A percentile compares a stretch with the other conserved stretches of the same genome.
phyloP scores from a whole-genome alignment of 2,329 filamentous ascomycete species.

The Aspergillus eucalypticola region DNA sequence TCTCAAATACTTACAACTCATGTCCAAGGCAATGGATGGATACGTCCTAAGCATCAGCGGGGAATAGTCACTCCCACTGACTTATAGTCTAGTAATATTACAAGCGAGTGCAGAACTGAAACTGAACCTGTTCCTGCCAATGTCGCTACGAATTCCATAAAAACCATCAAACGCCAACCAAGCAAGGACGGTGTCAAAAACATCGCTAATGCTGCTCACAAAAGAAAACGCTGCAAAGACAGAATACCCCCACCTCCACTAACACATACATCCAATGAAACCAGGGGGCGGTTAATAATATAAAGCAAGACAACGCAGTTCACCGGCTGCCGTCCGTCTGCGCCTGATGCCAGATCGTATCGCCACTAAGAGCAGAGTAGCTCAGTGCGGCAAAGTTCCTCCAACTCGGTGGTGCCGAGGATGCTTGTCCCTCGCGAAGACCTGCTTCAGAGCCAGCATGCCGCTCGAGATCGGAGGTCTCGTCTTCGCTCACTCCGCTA shows the following conservation, averaged over 20 bases:
- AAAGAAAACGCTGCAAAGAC: constrained; percentile 16
- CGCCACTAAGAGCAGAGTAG: constrained; percentile 49
- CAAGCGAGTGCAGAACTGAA: neutral
- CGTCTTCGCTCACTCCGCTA: constrained; percentile 35
- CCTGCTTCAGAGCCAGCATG: constrained; percentile 37
- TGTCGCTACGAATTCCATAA: neutral
- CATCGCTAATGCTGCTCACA: constrained; percentile 35
- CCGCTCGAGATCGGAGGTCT: constrained; percentile 47
- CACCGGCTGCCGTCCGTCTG: constrained; percentile 42
- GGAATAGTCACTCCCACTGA: too few species aligned
- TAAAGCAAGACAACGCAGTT: constrained; percentile 13
- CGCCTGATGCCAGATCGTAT: constrained; percentile 47
- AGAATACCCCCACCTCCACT: constrained; percentile 13
- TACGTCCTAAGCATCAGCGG: too few species aligned
- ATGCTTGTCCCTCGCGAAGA: constrained; percentile 34
- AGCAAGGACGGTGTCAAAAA: constrained; percentile 22
- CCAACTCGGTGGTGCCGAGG: constrained; percentile 43
- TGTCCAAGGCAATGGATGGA: too few species aligned
- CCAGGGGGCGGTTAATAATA: constrained; percentile 17
- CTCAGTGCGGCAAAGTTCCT: constrained; percentile 47
- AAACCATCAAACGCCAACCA: constrained; percentile 32
- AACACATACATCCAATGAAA: constrained; percentile 15
- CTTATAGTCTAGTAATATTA: too few species aligned
- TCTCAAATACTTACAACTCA: too few species aligned
- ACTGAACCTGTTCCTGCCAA: neutral